These are phyloP conservation scores for Globomyces pollinis-pini DNA, from an alignment of 192 early-diverging fungal species.

Conservation along the genomic window DNA sequence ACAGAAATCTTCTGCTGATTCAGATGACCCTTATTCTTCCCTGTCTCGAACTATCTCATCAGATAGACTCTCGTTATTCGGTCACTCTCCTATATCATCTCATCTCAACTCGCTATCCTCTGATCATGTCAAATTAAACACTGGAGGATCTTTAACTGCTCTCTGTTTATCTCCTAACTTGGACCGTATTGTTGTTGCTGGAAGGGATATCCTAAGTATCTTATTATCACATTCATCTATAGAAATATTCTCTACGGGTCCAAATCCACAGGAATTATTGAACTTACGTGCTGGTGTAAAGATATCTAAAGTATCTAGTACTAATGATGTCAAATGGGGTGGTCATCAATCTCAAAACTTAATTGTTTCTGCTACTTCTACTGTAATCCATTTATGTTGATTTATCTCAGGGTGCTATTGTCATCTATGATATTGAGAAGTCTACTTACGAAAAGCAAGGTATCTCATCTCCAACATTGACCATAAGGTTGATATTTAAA, in stretches of 20 bases:
- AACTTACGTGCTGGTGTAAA: constrained; percentile 59
- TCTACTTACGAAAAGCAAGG: constrained; percentile 37
- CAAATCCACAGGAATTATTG: constrained; percentile 36
- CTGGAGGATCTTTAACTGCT: not conserved
- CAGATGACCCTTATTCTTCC: not conserved
- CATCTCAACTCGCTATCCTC: not conserved
- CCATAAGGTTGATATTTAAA: not conserved
- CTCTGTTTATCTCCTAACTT: not conserved
- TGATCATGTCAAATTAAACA: not conserved
- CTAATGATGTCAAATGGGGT: constrained; percentile 77
- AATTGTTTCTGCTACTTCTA: constrained; percentile 63
- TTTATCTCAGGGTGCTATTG: constrained; percentile 66
- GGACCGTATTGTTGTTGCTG: not conserved
- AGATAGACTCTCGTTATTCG: not conserved
- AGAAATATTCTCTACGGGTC: not conserved
- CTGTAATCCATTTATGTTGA: too few relatives aligned
- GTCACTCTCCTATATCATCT: not conserved
- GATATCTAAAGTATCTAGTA: constrained; percentile 45
- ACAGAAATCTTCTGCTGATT: too few relatives aligned
- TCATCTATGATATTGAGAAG: constrained; percentile 63
- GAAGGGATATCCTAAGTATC: constrained; percentile 5
- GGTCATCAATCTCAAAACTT: constrained; percentile 36
- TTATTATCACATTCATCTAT: not conserved
- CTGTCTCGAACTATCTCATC: not conserved
- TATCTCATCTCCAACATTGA: not conserved